Evolutionary conservation across 495 filamentous ascomycete genomes (phyloP).

Genomic region (Lasiosphaeris hirsuta): DNA sequence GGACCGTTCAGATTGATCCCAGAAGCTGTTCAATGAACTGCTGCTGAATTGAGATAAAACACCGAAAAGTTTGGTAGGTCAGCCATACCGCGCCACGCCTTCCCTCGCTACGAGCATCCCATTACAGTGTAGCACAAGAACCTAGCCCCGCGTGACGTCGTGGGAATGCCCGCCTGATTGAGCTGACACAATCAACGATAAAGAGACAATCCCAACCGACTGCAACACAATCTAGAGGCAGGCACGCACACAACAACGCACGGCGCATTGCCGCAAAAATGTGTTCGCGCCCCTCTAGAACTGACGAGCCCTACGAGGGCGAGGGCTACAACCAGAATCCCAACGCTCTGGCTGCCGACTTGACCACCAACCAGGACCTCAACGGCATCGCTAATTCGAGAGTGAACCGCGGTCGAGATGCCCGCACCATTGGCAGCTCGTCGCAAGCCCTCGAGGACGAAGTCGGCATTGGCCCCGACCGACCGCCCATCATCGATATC

Average conservation of each 20-base stretch:
- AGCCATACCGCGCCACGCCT: too few relatives aligned
- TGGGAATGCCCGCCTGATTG: too few relatives aligned
- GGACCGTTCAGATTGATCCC: too few relatives aligned
- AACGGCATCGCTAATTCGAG: conserved; percentile 56
- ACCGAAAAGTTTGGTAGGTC: too few relatives aligned
- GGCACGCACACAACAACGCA: neutral
- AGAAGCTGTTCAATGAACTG: too few relatives aligned
- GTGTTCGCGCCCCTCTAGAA: conserved; percentile 48
- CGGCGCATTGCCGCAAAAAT: conserved; percentile 25
- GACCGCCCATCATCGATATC: neutral
- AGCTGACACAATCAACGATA: too few relatives aligned
- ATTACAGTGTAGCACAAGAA: too few relatives aligned
- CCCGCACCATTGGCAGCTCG: conserved; percentile 5
- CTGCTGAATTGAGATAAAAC: too few relatives aligned
- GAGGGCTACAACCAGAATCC: conserved; percentile 60
- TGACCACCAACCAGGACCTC: conserved; percentile 56
- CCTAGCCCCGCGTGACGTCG: too few relatives aligned
- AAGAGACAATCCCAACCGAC: too few relatives aligned
- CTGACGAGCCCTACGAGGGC: conserved; percentile 47
- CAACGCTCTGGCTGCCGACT: conserved; percentile 48
- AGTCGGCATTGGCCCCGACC: neutral
- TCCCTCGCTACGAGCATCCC: too few relatives aligned
- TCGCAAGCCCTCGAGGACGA: conserved; percentile 5
- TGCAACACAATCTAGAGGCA: neutral
- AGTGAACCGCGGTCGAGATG: conserved; percentile 29